phyloP scores from a whole-genome alignment of 306 rosid genomes.

The Prunus kanzakura region DNA sequence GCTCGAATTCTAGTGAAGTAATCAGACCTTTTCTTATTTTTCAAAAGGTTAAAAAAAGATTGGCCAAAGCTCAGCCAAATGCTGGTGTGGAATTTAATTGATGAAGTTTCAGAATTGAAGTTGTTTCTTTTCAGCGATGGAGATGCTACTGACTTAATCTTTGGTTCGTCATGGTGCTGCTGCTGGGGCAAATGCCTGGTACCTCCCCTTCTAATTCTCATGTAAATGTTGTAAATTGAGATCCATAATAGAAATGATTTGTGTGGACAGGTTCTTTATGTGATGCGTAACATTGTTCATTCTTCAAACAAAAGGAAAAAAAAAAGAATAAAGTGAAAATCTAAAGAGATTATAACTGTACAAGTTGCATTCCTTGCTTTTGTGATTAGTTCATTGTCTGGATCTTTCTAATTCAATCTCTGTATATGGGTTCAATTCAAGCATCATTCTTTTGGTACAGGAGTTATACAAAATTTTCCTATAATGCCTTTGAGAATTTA shows the following conservation, averaged over 20 bases:
- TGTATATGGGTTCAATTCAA: not conserved
- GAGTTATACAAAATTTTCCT: not conserved
- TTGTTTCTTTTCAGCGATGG: conserved; percentile 42
- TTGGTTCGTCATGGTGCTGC: conserved; percentile 36
- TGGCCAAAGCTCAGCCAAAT: conserved; percentile 30
- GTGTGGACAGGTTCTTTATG: conserved; percentile 57
- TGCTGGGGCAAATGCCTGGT: conserved; percentile 44
- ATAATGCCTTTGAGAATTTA: not conserved
- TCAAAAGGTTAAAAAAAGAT: conserved; percentile 32
- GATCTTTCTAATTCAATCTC: not conserved
- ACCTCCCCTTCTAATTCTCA: conserved; percentile 34
- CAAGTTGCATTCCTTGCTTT: conserved; percentile 2
- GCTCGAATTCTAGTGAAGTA: conserved; percentile 7
- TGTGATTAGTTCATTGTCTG: not conserved
- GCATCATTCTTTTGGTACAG: not conserved
- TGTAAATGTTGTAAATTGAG: conserved; percentile 87
- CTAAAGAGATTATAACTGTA: conserved; percentile 20
- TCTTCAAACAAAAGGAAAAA: conserved; percentile 37
- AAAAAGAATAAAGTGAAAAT: conserved; percentile 30
- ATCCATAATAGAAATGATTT: conserved; percentile 47
- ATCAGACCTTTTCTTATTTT: conserved; percentile 27
- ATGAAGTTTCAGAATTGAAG: conserved; percentile 31
- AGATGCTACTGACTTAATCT: conserved; percentile 59
- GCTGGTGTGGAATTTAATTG: conserved; percentile 33
- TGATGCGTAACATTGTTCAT: conserved; percentile 56